Conservation (phyloP, 306 rosid genomes). For the Pyrus pyrifolia region DNA sequence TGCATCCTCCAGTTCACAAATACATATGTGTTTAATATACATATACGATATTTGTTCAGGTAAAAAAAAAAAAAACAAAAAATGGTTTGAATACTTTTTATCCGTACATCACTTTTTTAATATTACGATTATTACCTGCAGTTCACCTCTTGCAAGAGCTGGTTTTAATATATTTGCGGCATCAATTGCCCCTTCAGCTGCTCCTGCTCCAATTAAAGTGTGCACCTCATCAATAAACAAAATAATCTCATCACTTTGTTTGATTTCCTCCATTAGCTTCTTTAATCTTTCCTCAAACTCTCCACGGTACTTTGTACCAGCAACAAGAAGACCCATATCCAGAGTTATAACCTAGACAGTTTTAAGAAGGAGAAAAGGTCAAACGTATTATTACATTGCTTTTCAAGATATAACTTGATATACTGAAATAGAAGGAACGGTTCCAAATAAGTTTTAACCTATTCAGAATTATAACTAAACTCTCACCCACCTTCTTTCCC, state of each 20-base stretch:
- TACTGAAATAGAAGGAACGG: background rate
- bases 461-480: background rate
- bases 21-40: background rate
- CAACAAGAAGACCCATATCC: slow-evolving; percentile 97
- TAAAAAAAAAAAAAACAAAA: background rate
- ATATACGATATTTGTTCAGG: background rate
- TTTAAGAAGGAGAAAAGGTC: background rate
- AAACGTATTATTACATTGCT: background rate
- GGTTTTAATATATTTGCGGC: slow-evolving; percentile 95
- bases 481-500: slow-evolving; percentile 74
- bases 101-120: background rate
- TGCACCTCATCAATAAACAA: slow-evolving; percentile 93
- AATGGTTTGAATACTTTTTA: background rate
- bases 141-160: slow-evolving; percentile 96
- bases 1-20: background rate
- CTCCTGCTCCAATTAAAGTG: slow-evolving; percentile 95
- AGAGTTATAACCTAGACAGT: slow-evolving; percentile 73
- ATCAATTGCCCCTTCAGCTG: slow-evolving; percentile 97
- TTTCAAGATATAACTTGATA: background rate
- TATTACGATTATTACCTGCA: slow-evolving; percentile 50
- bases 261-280: slow-evolving; percentile 95
- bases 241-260: slow-evolving; percentile 91
- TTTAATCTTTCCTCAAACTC: slow-evolving; percentile 94
- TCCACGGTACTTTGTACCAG: slow-evolving; percentile 98
- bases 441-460: background rate